Conservation (phyloP, 1,284 basidiomycete genomes). For the Mrakiaceae sp. region DNA sequence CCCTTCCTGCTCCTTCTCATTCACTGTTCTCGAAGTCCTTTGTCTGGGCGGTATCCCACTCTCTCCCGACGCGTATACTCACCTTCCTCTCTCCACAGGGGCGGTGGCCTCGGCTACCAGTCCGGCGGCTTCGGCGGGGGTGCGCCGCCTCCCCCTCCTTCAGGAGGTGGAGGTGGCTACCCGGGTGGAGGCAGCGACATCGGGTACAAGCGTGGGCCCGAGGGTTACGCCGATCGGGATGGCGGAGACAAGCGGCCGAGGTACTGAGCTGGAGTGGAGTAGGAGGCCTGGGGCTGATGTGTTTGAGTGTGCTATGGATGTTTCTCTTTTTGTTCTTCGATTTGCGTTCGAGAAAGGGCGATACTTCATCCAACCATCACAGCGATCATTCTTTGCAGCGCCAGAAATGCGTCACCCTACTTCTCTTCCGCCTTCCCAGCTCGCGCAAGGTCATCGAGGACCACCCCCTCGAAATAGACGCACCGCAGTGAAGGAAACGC, state of each 20-base stretch:
- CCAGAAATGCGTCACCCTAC: no score
- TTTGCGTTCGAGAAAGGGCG: no score
- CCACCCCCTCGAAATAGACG: no score
- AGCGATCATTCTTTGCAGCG: no score
- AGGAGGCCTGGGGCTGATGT: no score
- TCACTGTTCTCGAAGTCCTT: not conserved
- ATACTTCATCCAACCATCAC: no score
- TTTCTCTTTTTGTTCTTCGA: no score
- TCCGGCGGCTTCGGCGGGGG: constrained; percentile 24
- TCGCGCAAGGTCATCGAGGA: no score
- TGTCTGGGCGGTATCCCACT: no score
- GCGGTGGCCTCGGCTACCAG: constrained; percentile 21
- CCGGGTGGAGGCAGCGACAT: constrained; percentile 21
- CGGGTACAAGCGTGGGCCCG: constrained; percentile 30
- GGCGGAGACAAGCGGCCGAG: constrained; percentile 67
- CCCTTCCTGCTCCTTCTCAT: not conserved
- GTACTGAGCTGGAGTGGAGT: constrained; percentile 39
- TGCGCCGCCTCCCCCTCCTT: constrained; percentile 26
- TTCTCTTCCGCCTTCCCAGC: no score
- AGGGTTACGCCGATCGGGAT: constrained; percentile 34
- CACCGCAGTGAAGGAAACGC: no score
- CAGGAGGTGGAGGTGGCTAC: constrained; percentile 20
- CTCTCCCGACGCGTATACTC: not conserved
- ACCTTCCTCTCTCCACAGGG: not conserved
- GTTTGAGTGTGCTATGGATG: no score